Conservation (phyloP, 2,329 filamentous ascomycete species). For the Botrytis pseudocinerea region DNA sequence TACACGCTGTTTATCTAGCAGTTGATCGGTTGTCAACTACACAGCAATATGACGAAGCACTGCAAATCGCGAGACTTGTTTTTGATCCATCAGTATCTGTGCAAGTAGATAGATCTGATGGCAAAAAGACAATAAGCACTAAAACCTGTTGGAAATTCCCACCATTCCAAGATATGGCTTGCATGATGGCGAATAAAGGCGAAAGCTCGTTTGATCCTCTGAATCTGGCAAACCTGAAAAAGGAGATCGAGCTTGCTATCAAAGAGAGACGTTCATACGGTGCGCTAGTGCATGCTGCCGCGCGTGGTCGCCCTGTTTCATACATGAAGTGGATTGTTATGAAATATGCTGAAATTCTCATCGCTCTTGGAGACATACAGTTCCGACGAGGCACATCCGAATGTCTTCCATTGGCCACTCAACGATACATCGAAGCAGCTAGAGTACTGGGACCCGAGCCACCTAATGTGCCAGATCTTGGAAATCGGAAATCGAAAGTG, state of each 20-base stretch:
- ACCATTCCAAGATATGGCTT: neutral
- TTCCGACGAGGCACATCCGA: conserved; percentile 39
- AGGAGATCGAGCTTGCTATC: conserved; percentile 1
- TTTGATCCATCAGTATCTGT: conserved; percentile 3
- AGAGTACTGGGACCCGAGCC: conserved; percentile 35
- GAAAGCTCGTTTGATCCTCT: conserved; percentile 34
- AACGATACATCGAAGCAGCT: conserved; percentile 37
- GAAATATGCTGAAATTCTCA: conserved; percentile 41
- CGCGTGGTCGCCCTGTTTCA: conserved; percentile 33
- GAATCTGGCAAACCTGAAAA: neutral
- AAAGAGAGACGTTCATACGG: conserved; percentile 27
- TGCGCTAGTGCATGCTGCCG: conserved; percentile 34
- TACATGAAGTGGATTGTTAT: conserved; percentile 42
- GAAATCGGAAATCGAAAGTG: neutral
- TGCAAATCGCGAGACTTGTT: neutral
- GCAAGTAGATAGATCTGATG: neutral
- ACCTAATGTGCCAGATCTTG: neutral
- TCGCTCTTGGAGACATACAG: conserved; percentile 39
- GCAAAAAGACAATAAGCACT: neutral
- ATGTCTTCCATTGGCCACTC: conserved; percentile 38
- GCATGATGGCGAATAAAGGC: neutral
- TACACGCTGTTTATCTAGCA: conserved; percentile 33
- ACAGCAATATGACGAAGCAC: conserved; percentile 34
- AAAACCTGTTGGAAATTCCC: neutral
- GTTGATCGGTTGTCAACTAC: conserved; percentile 29